Conservation (phyloP, 805 yeast genomes). For the Yarrowia sp. region DNA sequence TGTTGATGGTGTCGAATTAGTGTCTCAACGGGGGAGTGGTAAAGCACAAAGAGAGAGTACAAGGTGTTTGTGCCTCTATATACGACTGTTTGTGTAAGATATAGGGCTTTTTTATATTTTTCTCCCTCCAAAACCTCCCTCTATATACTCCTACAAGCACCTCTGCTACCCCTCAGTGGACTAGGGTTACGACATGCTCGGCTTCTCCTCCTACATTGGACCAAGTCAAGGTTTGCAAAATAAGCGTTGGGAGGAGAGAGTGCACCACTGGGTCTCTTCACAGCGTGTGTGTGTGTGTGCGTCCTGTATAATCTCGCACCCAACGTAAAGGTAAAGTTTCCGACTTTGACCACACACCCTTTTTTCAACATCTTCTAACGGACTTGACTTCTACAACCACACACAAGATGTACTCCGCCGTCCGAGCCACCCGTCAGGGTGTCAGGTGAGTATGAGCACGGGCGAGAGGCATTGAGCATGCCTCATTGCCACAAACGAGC, state of each 20-base stretch:
- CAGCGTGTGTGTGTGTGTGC: background rate
- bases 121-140: background rate
- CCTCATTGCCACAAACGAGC: too few relatives aligned
- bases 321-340: constrained; percentile 6
- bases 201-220: constrained; percentile 27
- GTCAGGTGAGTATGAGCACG: constrained; percentile 15
- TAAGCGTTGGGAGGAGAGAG: constrained; percentile 16
- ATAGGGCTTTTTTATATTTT: background rate
- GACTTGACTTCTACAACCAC: background rate
- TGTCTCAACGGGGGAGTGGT: too few relatives aligned
- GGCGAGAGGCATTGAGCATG: too few relatives aligned
- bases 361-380: background rate
- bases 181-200: constrained; percentile 26
- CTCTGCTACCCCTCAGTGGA: constrained; percentile 21
- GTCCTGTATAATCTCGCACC: constrained; percentile 7
- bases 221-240: background rate
- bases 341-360: background rate
- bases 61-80: too few relatives aligned
- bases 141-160: too few relatives aligned
- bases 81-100: background rate
- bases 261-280: too few relatives aligned
- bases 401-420: constrained; percentile 25
- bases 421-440: constrained; percentile 26
- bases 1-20: background rate
- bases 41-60: too few relatives aligned